Conservation (phyloP, 2,329 filamentous ascomycete genomes). For the Neocatenulostroma microsporum region DNA sequence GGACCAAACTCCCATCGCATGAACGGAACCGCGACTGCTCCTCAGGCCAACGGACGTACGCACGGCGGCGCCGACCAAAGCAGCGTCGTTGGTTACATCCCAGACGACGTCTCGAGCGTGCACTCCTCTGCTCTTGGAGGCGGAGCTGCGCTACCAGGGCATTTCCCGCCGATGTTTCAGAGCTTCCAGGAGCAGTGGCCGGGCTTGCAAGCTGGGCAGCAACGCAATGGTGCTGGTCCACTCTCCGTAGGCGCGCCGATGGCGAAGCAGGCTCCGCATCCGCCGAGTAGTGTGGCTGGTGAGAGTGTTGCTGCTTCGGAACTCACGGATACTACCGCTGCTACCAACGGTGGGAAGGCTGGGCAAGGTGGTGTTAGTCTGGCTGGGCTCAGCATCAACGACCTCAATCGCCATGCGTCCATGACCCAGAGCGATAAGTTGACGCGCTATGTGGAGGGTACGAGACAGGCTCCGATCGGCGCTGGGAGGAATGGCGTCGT, state of each 20-base stretch:
- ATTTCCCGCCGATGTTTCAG: conserved; percentile 88
- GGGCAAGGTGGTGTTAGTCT: conserved; percentile 80
- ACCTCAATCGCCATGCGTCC: conserved; percentile 62
- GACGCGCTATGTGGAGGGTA: conserved; percentile 82
- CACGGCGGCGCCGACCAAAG: conserved; percentile 60
- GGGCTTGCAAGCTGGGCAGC: conserved; percentile 60
- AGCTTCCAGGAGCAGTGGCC: conserved; percentile 91
- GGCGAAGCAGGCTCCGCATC: conserved; percentile 19
- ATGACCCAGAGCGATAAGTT: conserved; percentile 81
- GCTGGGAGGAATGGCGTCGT: conserved; percentile 58
- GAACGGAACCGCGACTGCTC: conserved; percentile 25
- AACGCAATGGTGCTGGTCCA: conserved; percentile 44
- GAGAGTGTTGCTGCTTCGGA: conserved; percentile 91
- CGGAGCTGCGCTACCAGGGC: conserved; percentile 49
- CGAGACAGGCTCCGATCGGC: conserved; percentile 26
- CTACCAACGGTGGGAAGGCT: conserved; percentile 35
- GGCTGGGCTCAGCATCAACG: conserved; percentile 68
- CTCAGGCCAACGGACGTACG: too few relatives aligned
- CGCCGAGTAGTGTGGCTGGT: conserved; percentile 63
- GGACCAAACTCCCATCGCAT: too few relatives aligned
- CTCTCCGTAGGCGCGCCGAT: conserved; percentile 37
- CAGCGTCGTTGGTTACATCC: conserved; percentile 90
- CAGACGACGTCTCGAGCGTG: conserved; percentile 92
- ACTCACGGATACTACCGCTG: conserved; percentile 72
- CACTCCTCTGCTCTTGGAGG: conserved; percentile 88